A percentile compares a stretch with the other conserved stretches of the same genome.
phyloP scores from a whole-genome alignment of 352 stramenopile species.

The Globisporangium orthogonon region DNA sequence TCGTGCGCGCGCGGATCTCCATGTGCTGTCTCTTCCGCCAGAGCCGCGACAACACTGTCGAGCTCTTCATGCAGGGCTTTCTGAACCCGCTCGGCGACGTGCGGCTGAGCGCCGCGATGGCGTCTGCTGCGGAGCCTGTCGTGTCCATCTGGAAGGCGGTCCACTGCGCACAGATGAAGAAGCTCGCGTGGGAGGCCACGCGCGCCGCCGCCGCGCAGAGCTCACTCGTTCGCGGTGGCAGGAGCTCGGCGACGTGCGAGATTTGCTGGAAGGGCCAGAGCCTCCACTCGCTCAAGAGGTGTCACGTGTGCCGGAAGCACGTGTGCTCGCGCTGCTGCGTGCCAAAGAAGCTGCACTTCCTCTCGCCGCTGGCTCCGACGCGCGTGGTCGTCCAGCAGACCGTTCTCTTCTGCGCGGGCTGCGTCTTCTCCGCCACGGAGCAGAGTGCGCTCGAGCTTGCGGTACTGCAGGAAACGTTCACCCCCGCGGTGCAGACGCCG shows the following conservation, averaged over 20 bases:
- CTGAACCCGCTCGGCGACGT: constrained; percentile 24
- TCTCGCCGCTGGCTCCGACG: background rate
- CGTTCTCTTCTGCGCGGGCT: constrained; percentile 24
- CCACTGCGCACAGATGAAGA: constrained; percentile 32
- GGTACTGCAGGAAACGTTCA: constrained; percentile 11
- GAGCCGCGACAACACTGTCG: background rate
- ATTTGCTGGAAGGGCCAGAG: background rate
- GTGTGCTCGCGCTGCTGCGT: constrained; percentile 5
- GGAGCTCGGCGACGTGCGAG: background rate
- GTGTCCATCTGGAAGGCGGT: constrained; percentile 2
- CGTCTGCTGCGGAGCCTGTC: constrained; percentile 9
- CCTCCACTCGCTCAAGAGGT: background rate
- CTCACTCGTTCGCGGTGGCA: background rate
- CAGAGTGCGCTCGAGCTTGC: constrained; percentile 19
- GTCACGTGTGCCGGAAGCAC: background rate
- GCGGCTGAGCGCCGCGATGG: constrained; percentile 19
- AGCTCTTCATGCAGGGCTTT: constrained; percentile 1
- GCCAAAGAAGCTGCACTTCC: constrained; percentile 11
- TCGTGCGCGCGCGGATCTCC: constrained; percentile 34
- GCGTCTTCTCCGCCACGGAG: constrained; percentile 14
- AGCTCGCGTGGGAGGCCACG: constrained; percentile 18
- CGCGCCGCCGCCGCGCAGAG: background rate
- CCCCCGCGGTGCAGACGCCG: background rate
- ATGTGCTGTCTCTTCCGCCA: constrained; percentile 25
- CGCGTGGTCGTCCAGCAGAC: constrained; percentile 13